These are phyloP conservation scores for Tolypocladium nubicola DNA, from an alignment of 2,329 filamentous ascomycete species.

Conservation along the genomic window DNA sequence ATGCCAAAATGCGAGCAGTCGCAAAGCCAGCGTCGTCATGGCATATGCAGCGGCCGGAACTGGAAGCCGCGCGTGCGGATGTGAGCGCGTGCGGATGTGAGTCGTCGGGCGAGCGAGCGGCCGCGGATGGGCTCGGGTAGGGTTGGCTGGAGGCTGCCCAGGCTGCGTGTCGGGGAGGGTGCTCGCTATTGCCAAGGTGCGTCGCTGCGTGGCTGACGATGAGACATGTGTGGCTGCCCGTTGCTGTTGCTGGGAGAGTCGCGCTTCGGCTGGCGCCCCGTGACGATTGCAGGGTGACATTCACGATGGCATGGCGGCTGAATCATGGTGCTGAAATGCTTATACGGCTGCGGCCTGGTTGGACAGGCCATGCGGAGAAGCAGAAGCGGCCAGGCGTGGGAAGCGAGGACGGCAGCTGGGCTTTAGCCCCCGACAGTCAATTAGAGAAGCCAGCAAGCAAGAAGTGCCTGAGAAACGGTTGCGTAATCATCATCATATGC, in stretches of 20 bases:
- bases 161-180: neutral
- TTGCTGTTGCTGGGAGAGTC: neutral
- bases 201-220: neutral
- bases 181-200: neutral
- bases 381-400: neutral
- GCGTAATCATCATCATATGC: neutral
- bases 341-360: neutral
- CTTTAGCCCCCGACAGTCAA: neutral
- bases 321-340: neutral
- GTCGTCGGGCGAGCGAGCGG: neutral
- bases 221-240: slow-evolving; percentile 1
- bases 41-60: neutral
- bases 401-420: neutral
- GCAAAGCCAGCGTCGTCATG: neutral
- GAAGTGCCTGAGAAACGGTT: no score
- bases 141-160: neutral
- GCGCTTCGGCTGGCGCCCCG: neutral
- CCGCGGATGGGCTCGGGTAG: neutral
- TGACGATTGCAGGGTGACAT: slow-evolving; percentile 2
- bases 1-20: neutral
- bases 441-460: neutral
- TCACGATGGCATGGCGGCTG: neutral
- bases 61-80: neutral
- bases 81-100: neutral
- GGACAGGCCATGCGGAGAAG: neutral